Percentiles rank a stretch among this genome's conserved stretches.
These are phyloP conservation scores for Leccinum holopus DNA, from an alignment of 1,284 basidiomycete species.

Conservation along the genomic window DNA sequence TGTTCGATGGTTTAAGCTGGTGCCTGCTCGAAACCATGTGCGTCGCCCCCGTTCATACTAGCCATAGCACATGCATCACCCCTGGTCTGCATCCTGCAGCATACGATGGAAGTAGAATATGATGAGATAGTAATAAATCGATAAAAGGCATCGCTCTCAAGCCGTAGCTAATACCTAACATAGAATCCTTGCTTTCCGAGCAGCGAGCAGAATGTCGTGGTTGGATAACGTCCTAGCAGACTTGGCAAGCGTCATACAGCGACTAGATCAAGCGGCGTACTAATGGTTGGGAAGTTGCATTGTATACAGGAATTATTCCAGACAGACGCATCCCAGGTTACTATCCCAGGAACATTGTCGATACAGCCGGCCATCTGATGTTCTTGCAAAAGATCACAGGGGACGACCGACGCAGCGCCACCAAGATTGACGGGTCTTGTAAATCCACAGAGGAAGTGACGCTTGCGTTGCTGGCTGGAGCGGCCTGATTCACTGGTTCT, in stretches of 20 bases:
- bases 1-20: no score
- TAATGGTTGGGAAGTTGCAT: not conserved
- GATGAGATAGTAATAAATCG: not conserved
- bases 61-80: no score
- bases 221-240: not conserved
- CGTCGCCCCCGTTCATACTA: no score
- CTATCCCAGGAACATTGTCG: not conserved
- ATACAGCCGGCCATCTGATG: not conserved
- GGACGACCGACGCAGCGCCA: not conserved
- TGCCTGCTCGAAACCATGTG: no score
- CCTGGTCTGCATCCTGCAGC: not conserved
- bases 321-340: not conserved
- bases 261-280: not conserved
- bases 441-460: not conserved
- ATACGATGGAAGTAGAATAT: not conserved
- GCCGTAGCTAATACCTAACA: not conserved
- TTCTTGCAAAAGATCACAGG: not conserved
- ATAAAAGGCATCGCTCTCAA: not conserved
- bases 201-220: not conserved
- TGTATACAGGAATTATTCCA: not conserved
- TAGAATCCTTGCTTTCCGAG: not conserved
- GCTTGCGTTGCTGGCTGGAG: not conserved
- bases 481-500: not conserved
- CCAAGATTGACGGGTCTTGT: not conserved
- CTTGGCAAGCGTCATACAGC: not conserved